Evolutionary conservation across 1,139 yeast genomes (phyloP), one percentile per base, ranked within the genome.

Genomic region (Hansenula lynferdii): DNA sequence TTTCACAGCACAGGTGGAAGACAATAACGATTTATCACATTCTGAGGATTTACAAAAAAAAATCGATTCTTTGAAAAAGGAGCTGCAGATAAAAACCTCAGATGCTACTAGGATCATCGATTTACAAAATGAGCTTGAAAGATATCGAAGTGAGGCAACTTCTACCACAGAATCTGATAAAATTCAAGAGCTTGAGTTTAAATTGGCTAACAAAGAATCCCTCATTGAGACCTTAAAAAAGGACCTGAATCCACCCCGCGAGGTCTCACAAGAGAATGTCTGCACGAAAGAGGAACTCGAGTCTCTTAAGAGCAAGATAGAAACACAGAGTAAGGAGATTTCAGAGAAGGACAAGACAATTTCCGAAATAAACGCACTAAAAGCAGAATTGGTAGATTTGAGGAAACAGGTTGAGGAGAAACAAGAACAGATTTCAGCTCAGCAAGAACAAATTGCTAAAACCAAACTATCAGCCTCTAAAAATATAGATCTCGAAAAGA

Each of bases 81-180:
- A 30, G 17, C 19, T 30, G 6, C n/a, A 29, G n/a, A 10, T 4
- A 9, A 30, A 15, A 15, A 5, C 14, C 3, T 21, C 6, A 7
- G 24, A 11, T 19, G 15, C 28, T 8, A n/a, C 6, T 3, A 10
- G 31, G 26, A 12, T 27, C 36, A 23, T 21, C 21, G 35, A 24
- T 26, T 36, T 24, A 30, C 39, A 26, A 15, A 28, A 15, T 23
- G 54, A 53, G 31, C 41, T 50, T 9, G 44, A 44, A 23, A n/a
- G n/a, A n/a, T n/a, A n/a, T n/a, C n/a, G n/a, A n/a, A n/a, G n/a
- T n/a, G n/a, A n/a, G n/a, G 2, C 45, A 47, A 30, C 36, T 45
- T 21, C 42, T 38, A 2, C 19, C 4, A 21, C 24, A 31, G 28
- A 35, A 4, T 37, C 45, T 20, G 49, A 43, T 10, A 29, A 35